Percentiles rank a stretch among this genome's conserved stretches.
phyloP scores from a whole-genome alignment of 768 basidiomycete genomes.

The Tylopilus sp. region DNA sequence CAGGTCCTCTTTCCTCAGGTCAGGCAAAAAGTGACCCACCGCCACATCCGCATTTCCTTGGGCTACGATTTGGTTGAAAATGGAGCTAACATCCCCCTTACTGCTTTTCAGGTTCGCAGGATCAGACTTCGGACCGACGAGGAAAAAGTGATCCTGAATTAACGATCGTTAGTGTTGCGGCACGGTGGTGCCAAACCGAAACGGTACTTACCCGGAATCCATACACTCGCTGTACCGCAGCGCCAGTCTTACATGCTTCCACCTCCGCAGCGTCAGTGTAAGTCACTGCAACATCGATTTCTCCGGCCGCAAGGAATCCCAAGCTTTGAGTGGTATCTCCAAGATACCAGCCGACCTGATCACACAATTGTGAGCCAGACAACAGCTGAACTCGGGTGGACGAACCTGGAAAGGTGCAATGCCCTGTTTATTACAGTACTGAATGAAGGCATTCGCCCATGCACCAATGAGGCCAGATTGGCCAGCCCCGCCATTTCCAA shows the following conservation, averaged over 20 bases:
- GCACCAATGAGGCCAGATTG: conserved; percentile 48
- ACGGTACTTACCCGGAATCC: conserved; percentile 41
- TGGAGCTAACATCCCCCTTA: conserved; percentile 29
- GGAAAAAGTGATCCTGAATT: conserved; percentile 46
- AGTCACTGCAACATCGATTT: conserved; percentile 49
- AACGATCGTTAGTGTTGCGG: neutral
- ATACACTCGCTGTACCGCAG: conserved; percentile 36
- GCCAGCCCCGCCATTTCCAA: conserved; percentile 50
- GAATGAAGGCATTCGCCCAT: conserved; percentile 48
- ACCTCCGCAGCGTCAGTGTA: conserved; percentile 52
- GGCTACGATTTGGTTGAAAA: conserved; percentile 48
- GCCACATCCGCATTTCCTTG: conserved; percentile 41
- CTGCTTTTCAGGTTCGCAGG: conserved; percentile 41
- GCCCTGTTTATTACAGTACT: conserved; percentile 12
- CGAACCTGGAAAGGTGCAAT: neutral
- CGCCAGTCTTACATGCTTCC: conserved; percentile 30
- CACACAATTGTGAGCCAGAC: neutral
- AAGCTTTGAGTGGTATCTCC: conserved; percentile 55
- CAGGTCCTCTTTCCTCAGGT: neutral
- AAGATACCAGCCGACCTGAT: conserved; percentile 53
- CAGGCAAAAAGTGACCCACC: conserved; percentile 25
- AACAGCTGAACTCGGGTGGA: conserved; percentile 13
- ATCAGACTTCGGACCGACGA: conserved; percentile 48
- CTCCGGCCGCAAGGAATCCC: conserved; percentile 37
- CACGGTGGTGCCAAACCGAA: neutral